These are phyloP conservation scores for Teunomyces gatunensis DNA, from an alignment of 805 yeast species.

Conservation along the genomic window DNA sequence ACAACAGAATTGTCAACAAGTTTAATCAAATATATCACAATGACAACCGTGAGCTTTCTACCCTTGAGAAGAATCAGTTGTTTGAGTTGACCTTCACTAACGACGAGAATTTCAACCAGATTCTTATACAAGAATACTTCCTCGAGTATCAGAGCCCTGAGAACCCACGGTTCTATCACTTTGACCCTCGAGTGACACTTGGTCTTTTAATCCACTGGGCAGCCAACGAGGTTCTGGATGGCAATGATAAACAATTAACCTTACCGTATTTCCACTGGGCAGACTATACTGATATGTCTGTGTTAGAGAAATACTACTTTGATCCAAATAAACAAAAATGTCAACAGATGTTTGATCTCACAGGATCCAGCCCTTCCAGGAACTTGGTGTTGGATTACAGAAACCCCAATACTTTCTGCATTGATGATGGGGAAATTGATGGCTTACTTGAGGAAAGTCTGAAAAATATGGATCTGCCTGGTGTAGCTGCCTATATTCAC, in stretches of 20 bases:
- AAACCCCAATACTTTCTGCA: constrained; percentile 19
- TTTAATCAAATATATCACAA: constrained; percentile 1
- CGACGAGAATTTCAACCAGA: constrained; percentile 6
- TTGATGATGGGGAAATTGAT: constrained; percentile 23
- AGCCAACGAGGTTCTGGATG: background rate
- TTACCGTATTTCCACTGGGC: constrained; percentile 32
- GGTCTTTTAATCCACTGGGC: constrained; percentile 15
- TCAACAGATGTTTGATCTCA: constrained; percentile 14
- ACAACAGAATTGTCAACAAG: constrained; percentile 1
- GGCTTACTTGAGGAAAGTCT: background rate
- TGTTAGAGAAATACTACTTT: constrained; percentile 15
- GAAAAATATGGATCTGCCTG: background rate
- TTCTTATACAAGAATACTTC: constrained; percentile 14
- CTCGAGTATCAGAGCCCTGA: constrained; percentile 6
- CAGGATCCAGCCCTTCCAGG: constrained; percentile 9
- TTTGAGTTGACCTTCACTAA: constrained; percentile 1
- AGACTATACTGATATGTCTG: constrained; percentile 28
- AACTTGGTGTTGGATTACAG: constrained; percentile 12
- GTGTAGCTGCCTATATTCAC: background rate
- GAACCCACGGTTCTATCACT: constrained; percentile 14
- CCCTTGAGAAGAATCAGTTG: background rate
- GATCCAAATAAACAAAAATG: constrained; percentile 17
- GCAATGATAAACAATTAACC: constrained; percentile 7
- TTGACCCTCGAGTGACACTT: constrained; percentile 30
- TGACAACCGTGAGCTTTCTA: background rate